Percentiles rank a stretch among this genome's conserved stretches.
Conservation (phyloP, 2,329 filamentous ascomycete species). For the Scedosporium dehoogii region DNA sequence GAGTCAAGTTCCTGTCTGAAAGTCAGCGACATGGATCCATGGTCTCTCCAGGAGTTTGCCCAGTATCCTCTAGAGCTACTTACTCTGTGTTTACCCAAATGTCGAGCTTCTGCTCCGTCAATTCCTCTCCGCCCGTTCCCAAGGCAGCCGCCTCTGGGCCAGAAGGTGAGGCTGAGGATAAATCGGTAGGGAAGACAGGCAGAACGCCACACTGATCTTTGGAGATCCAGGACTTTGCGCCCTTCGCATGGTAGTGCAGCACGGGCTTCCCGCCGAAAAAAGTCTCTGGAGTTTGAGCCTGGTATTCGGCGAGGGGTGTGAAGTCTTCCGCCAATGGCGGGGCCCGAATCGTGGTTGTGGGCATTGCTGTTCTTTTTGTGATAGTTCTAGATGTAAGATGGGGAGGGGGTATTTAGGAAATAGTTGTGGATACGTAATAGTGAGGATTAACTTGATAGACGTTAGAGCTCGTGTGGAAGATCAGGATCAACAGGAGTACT, state of each 20-base stretch:
- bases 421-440: neutral
- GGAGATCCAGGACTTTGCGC: slow-evolving; percentile 48
- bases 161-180: slow-evolving; percentile 19
- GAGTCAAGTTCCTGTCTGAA: slow-evolving; percentile 34
- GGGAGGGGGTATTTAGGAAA: slow-evolving; percentile 4
- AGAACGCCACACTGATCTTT: slow-evolving; percentile 43
- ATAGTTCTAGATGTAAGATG: slow-evolving; percentile 4
- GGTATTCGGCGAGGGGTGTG: slow-evolving; percentile 56
- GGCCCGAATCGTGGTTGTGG: slow-evolving; percentile 14
- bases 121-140: slow-evolving; percentile 24
- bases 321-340: slow-evolving; percentile 51
- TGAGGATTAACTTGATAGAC: neutral
- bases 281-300: slow-evolving; percentile 60
- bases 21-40: slow-evolving; percentile 2
- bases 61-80: slow-evolving; percentile 11
- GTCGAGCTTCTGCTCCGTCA: slow-evolving; percentile 39
- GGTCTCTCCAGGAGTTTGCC: too few relatives aligned
- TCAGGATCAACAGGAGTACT: neutral
- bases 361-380: neutral
- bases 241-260: slow-evolving; percentile 51
- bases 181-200: slow-evolving; percentile 38
- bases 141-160: slow-evolving; percentile 22
- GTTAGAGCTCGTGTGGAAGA: neutral
- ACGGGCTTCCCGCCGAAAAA: slow-evolving; percentile 65
- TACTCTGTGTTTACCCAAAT: slow-evolving; percentile 52